A percentile compares a stretch with the other conserved stretches of the same genome.
Conservation (phyloP, 352 stramenopile species). For the Globisporangium megalacanthum region DNA sequence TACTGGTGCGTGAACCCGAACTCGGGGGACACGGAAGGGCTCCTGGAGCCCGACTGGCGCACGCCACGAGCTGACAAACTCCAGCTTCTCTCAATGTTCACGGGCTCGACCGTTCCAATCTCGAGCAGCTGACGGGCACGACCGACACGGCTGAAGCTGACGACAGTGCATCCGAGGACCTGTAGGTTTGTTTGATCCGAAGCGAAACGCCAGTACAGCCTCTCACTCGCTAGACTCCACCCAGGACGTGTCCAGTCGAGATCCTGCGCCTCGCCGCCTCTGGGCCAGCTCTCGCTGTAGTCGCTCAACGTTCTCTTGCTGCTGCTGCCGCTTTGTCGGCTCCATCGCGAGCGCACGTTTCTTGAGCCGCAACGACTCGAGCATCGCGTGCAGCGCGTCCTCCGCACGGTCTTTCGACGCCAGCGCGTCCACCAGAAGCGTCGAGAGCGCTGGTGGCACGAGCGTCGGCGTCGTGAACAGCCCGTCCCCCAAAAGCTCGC, state of each 20-base stretch:
- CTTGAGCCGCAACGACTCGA: conserved; percentile 11
- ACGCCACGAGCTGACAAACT: conserved; percentile 41
- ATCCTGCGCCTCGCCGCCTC: too few relatives aligned
- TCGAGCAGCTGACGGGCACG: not conserved
- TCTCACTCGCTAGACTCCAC: not conserved
- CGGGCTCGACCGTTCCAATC: conserved; percentile 25
- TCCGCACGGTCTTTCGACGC: conserved; percentile 7
- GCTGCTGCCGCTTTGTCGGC: conserved; percentile 5
- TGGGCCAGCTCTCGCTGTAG: conserved; percentile 37
- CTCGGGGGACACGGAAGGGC: conserved; percentile 47
- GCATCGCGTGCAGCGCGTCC: conserved; percentile 6
- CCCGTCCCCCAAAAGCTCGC: conserved; percentile 8
- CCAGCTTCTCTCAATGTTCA: conserved; percentile 33
- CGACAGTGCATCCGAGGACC: too few relatives aligned
- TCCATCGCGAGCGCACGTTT: conserved; percentile 12
- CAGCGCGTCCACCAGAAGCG: conserved; percentile 27
- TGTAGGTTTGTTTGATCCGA: too few relatives aligned
- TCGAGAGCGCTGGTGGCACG: conserved; percentile 79
- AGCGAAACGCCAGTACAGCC: too few relatives aligned
- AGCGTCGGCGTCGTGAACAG: conserved; percentile 83
- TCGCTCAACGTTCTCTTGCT: conserved; percentile 3
- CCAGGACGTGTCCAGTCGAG: not conserved
- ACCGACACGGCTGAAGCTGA: too few relatives aligned
- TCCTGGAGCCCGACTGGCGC: conserved; percentile 51
- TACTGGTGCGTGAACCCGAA: conserved; percentile 74